These are phyloP conservation scores for Melastoma candidum DNA, from an alignment of 441 rosid species.

Conservation along the genomic window DNA sequence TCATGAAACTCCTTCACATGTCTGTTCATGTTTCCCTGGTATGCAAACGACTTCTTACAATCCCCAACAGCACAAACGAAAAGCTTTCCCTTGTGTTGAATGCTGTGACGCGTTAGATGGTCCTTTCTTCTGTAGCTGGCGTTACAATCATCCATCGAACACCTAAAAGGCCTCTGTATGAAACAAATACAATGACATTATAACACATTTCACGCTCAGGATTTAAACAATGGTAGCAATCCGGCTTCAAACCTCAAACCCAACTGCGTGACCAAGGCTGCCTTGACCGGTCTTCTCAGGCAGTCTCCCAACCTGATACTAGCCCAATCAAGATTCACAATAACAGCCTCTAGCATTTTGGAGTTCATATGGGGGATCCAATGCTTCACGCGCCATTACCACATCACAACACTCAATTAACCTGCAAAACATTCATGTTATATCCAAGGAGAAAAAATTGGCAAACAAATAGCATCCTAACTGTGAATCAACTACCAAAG, in stretches of 20 bases:
- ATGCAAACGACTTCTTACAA: slow-evolving; percentile 43
- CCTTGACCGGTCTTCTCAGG: slow-evolving; percentile 93
- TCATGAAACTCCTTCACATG: slow-evolving; percentile 44
- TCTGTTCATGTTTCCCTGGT: slow-evolving; percentile 44
- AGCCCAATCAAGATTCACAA: slow-evolving; percentile 49
- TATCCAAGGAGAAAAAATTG: not conserved
- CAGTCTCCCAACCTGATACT: slow-evolving; percentile 98
- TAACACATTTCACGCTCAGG: not conserved
- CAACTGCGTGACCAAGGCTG: slow-evolving; percentile 67
- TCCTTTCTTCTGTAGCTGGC: slow-evolving; percentile 73
- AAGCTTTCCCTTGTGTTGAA: slow-evolving; percentile 57
- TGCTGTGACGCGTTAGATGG: slow-evolving; percentile 66
- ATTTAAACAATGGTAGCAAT: not conserved
- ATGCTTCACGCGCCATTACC: slow-evolving; percentile 61
- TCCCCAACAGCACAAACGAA: slow-evolving; percentile 50
- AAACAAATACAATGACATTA: not conserved
- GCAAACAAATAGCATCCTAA: slow-evolving; percentile 1
- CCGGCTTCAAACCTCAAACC: slow-evolving; percentile 33
- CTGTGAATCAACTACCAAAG: not conserved
- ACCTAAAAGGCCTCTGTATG: slow-evolving; percentile 58
- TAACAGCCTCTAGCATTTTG: slow-evolving; percentile 86
- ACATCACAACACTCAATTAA: slow-evolving; percentile 2
- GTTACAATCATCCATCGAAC: slow-evolving; percentile 52
- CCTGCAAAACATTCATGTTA: slow-evolving; percentile 38
- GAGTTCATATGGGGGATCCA: slow-evolving; percentile 94